phyloP scores from a whole-genome alignment of 345 rosid genomes.

The Clarkia xantiana region DNA sequence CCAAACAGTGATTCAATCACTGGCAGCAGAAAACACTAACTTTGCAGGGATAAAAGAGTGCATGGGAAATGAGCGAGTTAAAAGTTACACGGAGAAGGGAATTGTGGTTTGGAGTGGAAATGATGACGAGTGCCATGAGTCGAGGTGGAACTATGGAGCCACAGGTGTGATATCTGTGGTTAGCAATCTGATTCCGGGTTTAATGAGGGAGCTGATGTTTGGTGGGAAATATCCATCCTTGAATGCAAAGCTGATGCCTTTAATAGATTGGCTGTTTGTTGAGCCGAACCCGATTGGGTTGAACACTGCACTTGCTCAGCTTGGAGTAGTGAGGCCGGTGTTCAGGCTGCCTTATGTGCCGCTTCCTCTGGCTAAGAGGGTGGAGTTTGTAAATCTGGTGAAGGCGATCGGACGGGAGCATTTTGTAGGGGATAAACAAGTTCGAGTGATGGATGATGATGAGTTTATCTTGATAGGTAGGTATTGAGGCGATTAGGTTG shows the following conservation, averaged over 20 bases:
- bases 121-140: slow-evolving; percentile 77
- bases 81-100: slow-evolving; percentile 43
- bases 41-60: slow-evolving; percentile 76
- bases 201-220: slow-evolving; percentile 53
- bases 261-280: slow-evolving; percentile 58
- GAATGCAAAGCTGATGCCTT: slow-evolving; percentile 52
- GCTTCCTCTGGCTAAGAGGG: slow-evolving; percentile 43
- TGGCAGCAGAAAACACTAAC: slow-evolving; percentile 52
- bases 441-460: slow-evolving; percentile 56
- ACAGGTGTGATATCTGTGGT: slow-evolving; percentile 65
- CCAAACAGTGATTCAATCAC: slow-evolving; percentile 30
- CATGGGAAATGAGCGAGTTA: slow-evolving; percentile 51
- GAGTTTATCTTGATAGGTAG: slow-evolving; percentile 58
- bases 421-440: slow-evolving; percentile 67
- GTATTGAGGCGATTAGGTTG: no score
- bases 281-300: slow-evolving; percentile 82
- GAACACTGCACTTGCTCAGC: slow-evolving; percentile 79
- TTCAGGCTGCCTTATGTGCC: slow-evolving; percentile 77
- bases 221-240: slow-evolving; percentile 43
- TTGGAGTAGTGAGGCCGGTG: slow-evolving; percentile 70
- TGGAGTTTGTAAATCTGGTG: slow-evolving; percentile 62
- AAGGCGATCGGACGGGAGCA: slow-evolving; percentile 49
- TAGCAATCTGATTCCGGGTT: slow-evolving; percentile 61
- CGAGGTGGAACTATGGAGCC: slow-evolving; percentile 66
- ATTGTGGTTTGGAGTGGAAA: slow-evolving; percentile 82